Evolutionary conservation across 345 rosid species (phyloP), one percentile per base, ranked within the genome.

Genomic region (Streptanthus diversifolius): DNA sequence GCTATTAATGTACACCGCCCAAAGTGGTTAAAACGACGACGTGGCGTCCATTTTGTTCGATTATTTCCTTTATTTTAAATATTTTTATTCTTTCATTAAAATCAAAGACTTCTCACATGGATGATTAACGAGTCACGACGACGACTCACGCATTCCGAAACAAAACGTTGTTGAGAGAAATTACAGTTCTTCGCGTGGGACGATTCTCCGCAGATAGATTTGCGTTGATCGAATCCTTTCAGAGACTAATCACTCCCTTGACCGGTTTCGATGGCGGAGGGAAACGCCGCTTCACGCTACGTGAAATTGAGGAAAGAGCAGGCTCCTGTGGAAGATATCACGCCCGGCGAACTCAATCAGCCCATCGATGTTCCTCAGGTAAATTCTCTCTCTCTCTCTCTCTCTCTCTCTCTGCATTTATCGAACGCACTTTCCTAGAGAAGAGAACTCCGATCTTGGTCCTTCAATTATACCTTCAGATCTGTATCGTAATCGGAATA

Each of bases 291-390:
- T 35, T 85, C 95, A 37, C 83, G 83, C 49, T 90, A 93, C 79
- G 93, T 88, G 60, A 81, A 75, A 75, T 75, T 90, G 71, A 84
- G 84, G 41, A 87, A 76, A 62, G 97, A 87, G 44, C 90, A 88
- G 55, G 76, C 82, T 52, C 88, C 87, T 0, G 73, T 75, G 1
- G 87, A 88, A 68, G 92, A 90, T 47, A 84, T 90, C 72, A 78
- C 85, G 12, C 95, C 97, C 12, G 98, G 98, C 10, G 97, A 93
- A 80, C 97, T 93, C 79, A 90, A 93, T 76, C 97, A 90, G 71
- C 98, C 98, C n/a, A 71, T 93, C 36, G 76, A 86, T 70, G 87
- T 90, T 70, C 95, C 96, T 81, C 86, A 86, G 90, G 96, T 85
- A n/a, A 12, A 14, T 56, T 12, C 9, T 64, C 44, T 37, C 45